Evolutionary conservation across 2,329 filamentous ascomycete species (phyloP).

Genomic region (Cadophora gregata): DNA sequence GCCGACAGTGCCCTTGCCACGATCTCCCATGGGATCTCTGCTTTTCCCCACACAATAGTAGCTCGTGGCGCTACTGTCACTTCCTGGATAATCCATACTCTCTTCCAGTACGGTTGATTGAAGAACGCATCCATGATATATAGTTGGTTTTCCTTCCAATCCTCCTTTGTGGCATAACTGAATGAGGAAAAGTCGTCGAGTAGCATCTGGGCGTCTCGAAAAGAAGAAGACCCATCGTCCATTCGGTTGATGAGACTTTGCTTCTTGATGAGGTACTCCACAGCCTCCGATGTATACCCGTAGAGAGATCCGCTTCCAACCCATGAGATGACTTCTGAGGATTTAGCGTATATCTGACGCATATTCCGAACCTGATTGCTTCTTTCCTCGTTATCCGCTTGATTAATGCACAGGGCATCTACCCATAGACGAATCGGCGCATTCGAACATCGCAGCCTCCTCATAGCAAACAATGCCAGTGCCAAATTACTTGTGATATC

Average conservation of each 20-base stretch:
- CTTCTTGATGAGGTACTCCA: conserved; percentile 13
- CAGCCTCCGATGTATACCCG: not conserved
- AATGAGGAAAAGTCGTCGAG: conserved; percentile 4
- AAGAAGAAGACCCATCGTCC: not conserved
- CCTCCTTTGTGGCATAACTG: not conserved
- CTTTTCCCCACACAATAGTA: conserved; percentile 15
- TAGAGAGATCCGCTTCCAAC: conserved; percentile 7
- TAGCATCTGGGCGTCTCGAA: not conserved
- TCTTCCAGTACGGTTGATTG: conserved; percentile 22
- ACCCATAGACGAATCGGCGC: conserved; percentile 17
- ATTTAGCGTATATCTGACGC: conserved; percentile 22
- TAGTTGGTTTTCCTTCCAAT: not conserved
- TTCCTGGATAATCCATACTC: conserved; percentile 31
- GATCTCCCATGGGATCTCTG: conserved; percentile 27
- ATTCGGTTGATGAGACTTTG: conserved; percentile 7
- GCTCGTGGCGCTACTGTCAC: conserved; percentile 24
- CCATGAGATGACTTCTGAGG: conserved; percentile 20
- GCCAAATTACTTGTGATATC: not conserved
- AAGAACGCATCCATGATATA: conserved; percentile 16
- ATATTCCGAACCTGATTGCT: conserved; percentile 22
- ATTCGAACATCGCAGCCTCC: not conserved
- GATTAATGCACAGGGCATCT: conserved; percentile 29
- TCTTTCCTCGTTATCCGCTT: conserved; percentile 22
- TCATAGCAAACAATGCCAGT: not conserved
- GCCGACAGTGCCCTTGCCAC: conserved; percentile 35